Evolutionary conservation across 2,329 filamentous ascomycete species (phyloP), one percentile per base, ranked within the genome.

Genomic region (Diplocarpon rosae): DNA sequence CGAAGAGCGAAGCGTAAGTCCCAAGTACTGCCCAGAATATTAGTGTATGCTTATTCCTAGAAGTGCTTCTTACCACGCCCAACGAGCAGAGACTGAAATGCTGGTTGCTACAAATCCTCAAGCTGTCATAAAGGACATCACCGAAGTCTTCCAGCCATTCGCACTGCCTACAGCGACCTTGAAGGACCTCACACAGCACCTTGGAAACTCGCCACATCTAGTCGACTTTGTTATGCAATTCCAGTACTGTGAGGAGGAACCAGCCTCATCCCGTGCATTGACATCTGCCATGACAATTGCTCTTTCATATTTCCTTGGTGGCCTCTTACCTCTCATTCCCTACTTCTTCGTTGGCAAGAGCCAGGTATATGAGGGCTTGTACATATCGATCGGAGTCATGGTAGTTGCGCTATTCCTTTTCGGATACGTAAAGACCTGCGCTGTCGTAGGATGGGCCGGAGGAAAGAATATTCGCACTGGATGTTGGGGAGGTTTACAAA

Each of bases 341-440:
- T 78, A 78, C 54, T 67, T 77, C 46, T 69, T 70, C 43, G 65
- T 70, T 14, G 55, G 49, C 1, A 50, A 51, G 3, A 49, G 66
- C 5, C 56, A 65, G 20, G 66, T 74, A 5, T 56, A 63, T 29
- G 49, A 60, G 13, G 72, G 71, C 7, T 64, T 88, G 40, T 68
- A 72, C 30, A 72, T 76, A 47, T 80, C 76, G 17, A 69, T 81
- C 20, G 69, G 59, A 4, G 69, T 83, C 42, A 83, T 80, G 56
- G 69, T 75, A 11, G 56, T 78, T 7, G 73, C 77, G 1, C 61
- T 84, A 35, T 72, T 83, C 43, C 60, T 65, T 2, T 84, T 84
- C 58, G 80, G 80, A n/a, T 80, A 78, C 53, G 66, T 70, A 44
- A 83, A 83, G 66, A 80, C 76, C 15, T 71, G 56, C 28, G 65